phyloP scores from a whole-genome alignment of 2,329 filamentous ascomycete species.

The Cercospora zeina region DNA sequence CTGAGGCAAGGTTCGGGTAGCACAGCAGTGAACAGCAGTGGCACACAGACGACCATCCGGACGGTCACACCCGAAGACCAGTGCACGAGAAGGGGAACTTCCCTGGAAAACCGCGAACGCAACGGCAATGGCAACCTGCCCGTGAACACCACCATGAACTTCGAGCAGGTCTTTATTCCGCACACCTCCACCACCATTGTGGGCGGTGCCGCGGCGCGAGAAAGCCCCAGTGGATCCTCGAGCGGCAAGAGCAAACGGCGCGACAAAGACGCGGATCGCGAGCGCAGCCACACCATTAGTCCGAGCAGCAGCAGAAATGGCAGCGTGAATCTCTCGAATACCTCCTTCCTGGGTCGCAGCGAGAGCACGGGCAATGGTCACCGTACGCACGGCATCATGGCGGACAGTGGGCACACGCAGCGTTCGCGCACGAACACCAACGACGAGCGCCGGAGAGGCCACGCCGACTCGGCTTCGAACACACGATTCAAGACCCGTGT shows the following conservation, averaged over 20 bases:
- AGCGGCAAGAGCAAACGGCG: conserved; percentile 28
- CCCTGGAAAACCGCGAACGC: conserved; percentile 10
- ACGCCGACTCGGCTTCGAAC: conserved; percentile 45
- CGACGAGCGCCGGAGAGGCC: conserved; percentile 49
- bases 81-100: conserved; percentile 20
- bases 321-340: conserved; percentile 25
- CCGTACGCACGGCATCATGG: conserved; percentile 25
- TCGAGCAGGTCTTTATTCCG: conserved; percentile 37
- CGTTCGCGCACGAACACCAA: conserved; percentile 55
- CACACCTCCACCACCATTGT: conserved; percentile 36
- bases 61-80: conserved; percentile 64
- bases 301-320: conserved; percentile 34
- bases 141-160: conserved; percentile 35
- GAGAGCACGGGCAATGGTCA: conserved; percentile 36
- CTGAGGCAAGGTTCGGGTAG: conserved; percentile 26
- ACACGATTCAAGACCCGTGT: conserved; percentile 62
- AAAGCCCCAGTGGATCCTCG: conserved; percentile 22
- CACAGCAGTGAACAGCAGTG: conserved; percentile 28
- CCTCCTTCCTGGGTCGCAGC: conserved; percentile 29
- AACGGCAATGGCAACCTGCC: conserved; percentile 23
- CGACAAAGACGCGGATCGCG: conserved; percentile 17
- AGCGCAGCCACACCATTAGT: conserved; percentile 25
- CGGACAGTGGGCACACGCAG: conserved; percentile 22
- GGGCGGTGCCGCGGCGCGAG: conserved; percentile 28
- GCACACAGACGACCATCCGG: conserved; percentile 53